Evolutionary conservation across 148 eudicot genomes (phyloP).

Genomic region (Amaranthus palmeri): DNA sequence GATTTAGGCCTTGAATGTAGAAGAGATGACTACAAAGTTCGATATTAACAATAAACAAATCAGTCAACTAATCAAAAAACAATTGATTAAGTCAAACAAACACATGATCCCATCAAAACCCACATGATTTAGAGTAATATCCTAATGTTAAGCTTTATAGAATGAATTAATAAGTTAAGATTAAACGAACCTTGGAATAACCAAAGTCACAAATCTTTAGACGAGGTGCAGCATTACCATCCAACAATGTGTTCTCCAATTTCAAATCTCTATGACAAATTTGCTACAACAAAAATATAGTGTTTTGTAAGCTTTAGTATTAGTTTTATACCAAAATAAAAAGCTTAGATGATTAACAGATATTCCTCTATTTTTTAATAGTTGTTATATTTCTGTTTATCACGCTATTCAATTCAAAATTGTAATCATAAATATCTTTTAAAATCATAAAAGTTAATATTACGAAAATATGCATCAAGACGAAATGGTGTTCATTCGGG

Average conservation of each 20-base stretch:
- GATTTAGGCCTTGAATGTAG: constrained; percentile 87
- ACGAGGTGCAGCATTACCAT: constrained; percentile 74
- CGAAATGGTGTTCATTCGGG: no score
- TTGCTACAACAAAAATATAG: constrained; percentile 38
- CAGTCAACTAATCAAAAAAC: constrained; percentile 12
- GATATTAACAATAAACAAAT: constrained; percentile 20
- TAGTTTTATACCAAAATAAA: neutral
- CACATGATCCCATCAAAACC: constrained; percentile 21
- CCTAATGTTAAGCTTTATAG: neutral
- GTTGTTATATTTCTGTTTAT: no score
- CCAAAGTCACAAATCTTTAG: constrained; percentile 91
- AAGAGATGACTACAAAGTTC: constrained; percentile 52
- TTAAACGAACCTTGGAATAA: constrained; percentile 62
- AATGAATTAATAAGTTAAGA: constrained; percentile 8
- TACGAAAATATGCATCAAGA: neutral
- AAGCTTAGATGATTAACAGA: neutral
- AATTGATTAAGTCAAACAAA: constrained; percentile 17
- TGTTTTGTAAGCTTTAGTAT: neutral
- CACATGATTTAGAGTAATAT: constrained; percentile 16
- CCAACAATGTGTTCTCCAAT: constrained; percentile 73
- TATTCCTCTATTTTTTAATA: no score
- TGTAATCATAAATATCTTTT: no score
- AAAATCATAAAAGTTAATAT: no score
- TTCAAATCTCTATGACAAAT: constrained; percentile 82
- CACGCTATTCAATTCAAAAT: no score